phyloP scores from a whole-genome alignment of 495 filamentous ascomycete species.

The Copromyces sp. region DNA sequence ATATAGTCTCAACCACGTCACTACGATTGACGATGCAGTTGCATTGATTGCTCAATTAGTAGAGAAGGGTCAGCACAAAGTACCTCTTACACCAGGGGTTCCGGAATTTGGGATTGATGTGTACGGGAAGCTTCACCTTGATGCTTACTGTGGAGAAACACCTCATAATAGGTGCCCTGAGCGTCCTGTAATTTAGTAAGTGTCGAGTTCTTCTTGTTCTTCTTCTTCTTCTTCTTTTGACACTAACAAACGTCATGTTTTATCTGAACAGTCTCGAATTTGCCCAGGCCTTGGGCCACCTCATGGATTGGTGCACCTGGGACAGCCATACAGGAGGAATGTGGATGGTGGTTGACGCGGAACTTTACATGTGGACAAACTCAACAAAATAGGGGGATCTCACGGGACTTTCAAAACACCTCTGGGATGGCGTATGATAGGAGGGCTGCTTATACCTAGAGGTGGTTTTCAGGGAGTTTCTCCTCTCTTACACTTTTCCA shows the following conservation, averaged over 20 bases:
- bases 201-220: too few relatives aligned
- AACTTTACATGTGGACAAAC: background rate
- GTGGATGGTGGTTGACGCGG: background rate
- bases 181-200: background rate
- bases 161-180: background rate
- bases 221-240: background rate
- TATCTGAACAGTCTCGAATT: background rate
- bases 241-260: background rate
- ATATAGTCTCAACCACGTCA: too few relatives aligned
- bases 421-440: background rate
- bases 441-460: too few relatives aligned
- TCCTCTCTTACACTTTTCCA: too few relatives aligned
- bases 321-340: background rate
- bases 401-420: background rate
- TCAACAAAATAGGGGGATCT: too few relatives aligned
- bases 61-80: background rate
- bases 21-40: background rate
- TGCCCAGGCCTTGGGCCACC: background rate
- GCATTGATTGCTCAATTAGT: background rate
- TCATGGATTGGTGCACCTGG: background rate
- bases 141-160: background rate
- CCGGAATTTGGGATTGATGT: background rate
- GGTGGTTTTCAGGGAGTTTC: too few relatives aligned
- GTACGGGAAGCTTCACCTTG: background rate
- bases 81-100: background rate